Conservation (phyloP, 257 asterid genomes). For the Lantana camara region DNA sequence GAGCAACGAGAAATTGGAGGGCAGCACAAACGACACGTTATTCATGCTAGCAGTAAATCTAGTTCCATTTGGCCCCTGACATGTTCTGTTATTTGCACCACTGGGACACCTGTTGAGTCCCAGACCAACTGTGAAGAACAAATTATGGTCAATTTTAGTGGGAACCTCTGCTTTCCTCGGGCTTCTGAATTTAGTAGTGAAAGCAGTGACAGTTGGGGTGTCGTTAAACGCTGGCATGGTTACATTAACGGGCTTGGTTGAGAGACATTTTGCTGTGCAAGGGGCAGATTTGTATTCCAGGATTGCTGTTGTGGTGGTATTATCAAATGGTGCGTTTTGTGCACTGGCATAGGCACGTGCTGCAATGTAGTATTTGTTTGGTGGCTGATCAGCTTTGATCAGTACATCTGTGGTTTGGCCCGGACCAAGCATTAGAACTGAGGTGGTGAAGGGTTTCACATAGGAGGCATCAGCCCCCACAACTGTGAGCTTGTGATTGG, state of each 20-base stretch:
- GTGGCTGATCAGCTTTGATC: slow-evolving; percentile 68
- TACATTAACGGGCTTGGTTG: slow-evolving; percentile 50
- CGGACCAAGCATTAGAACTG: slow-evolving; percentile 89
- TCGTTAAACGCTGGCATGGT: slow-evolving; percentile 77
- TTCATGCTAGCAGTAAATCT: slow-evolving; percentile 93
- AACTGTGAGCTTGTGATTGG: slow-evolving; percentile 83
- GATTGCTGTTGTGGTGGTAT: slow-evolving; percentile 91
- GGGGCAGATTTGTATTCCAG: slow-evolving; percentile 63
- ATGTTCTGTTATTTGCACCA: slow-evolving; percentile 47
- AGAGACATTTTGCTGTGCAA: slow-evolving; percentile 49
- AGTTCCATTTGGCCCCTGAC: slow-evolving; percentile 92
- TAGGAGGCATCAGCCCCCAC: slow-evolving; percentile 90
- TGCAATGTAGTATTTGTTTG: slow-evolving; percentile 76
- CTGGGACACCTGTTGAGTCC: slow-evolving; percentile 74
- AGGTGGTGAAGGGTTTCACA: slow-evolving; percentile 79
- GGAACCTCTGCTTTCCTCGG: slow-evolving; percentile 58
- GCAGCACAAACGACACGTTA: slow-evolving; percentile 77
- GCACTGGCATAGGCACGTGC: slow-evolving; percentile 93
- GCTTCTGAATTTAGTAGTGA: slow-evolving; percentile 70
- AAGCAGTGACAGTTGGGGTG: slow-evolving; percentile 75
- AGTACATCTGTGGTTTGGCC: slow-evolving; percentile 95
- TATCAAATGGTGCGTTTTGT: slow-evolving; percentile 82
- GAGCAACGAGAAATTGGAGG: slow-evolving; percentile 69
- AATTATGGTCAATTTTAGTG: slow-evolving; percentile 66
- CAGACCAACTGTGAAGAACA: slow-evolving; percentile 75